phyloP scores from a whole-genome alignment of 2,329 filamentous ascomycete species.

The Verticillium tricorpus region DNA sequence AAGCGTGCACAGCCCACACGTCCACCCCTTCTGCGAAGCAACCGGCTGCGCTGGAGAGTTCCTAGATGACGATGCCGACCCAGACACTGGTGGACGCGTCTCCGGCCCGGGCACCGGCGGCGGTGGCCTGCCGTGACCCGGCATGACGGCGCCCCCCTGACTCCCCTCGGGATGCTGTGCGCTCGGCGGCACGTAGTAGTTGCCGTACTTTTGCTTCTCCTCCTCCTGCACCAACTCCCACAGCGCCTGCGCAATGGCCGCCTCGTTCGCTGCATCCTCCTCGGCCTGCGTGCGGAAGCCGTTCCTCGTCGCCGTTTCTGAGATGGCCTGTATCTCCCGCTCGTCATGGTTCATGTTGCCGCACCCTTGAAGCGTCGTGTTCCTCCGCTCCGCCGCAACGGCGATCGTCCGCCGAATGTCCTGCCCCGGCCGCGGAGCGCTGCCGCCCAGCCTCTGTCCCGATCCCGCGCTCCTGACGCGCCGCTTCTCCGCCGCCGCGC shows the following conservation, averaged over 20 bases:
- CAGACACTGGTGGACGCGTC: conserved; percentile 2
- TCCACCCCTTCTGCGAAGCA: conserved; percentile 35
- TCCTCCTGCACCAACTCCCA: conserved; percentile 87
- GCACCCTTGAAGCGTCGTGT: conserved; percentile 66
- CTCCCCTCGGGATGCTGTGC: conserved; percentile 46
- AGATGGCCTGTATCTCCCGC: conserved; percentile 60
- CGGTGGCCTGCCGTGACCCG: conserved; percentile 7
- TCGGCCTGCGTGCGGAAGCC: conserved; percentile 82
- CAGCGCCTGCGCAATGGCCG: conserved; percentile 78
- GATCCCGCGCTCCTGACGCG: conserved; percentile 43
- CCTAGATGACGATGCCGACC: neutral
- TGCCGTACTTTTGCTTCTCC: conserved; percentile 51
- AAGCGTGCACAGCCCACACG: conserved; percentile 52
- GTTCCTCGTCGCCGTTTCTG: conserved; percentile 59
- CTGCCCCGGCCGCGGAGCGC: conserved; percentile 44
- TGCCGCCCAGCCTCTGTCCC: conserved; percentile 70
- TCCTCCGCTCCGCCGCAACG: conserved; percentile 65
- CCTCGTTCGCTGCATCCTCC: conserved; percentile 83
- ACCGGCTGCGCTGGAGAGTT: neutral
- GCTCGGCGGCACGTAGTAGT: conserved; percentile 44
- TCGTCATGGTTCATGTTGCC: conserved; percentile 66
- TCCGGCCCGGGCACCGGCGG: conserved; percentile 13
- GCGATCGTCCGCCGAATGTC: conserved; percentile 71
- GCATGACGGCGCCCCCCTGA: conserved; percentile 27
- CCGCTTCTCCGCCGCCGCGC: conserved; percentile 69